phyloP scores from a whole-genome alignment of 2,329 filamentous ascomycete species.

The Pleomassaria siparia region DNA sequence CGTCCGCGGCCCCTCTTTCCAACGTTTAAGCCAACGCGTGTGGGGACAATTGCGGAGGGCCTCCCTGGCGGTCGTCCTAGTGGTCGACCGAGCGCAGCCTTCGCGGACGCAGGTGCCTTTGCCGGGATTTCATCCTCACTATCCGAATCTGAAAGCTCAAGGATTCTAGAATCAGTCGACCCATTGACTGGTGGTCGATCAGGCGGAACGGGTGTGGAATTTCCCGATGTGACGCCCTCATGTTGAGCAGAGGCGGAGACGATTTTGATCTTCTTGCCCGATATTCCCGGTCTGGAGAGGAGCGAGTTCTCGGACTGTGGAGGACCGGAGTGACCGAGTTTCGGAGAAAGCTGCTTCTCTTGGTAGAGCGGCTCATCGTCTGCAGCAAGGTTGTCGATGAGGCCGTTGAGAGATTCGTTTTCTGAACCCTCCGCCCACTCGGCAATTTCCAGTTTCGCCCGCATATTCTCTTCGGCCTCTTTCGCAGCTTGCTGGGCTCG shows the following conservation, averaged over 20 bases:
- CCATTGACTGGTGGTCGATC: constrained; percentile 13
- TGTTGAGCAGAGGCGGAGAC: constrained; percentile 28
- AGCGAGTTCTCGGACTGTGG: constrained; percentile 30
- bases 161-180: constrained; percentile 21
- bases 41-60: constrained; percentile 24
- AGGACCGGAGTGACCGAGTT: constrained; percentile 12
- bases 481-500: constrained; percentile 23
- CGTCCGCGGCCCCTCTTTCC: constrained; percentile 19
- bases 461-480: constrained; percentile 39
- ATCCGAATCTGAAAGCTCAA: constrained; percentile 29
- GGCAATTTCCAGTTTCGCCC: constrained; percentile 36
- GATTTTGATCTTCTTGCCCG: constrained; percentile 41
- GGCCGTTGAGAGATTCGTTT: constrained; percentile 25
- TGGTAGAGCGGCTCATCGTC: constrained; percentile 18
- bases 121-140: constrained; percentile 39
- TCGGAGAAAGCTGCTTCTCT: constrained; percentile 8
- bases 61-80: constrained; percentile 21
- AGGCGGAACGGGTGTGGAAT: constrained; percentile 15
- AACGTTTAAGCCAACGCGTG: constrained; percentile 15
- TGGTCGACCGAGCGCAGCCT: constrained; percentile 8
- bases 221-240: constrained; percentile 7
- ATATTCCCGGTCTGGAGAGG: constrained; percentile 28
- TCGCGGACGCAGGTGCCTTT: constrained; percentile 20
- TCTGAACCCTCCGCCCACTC: constrained; percentile 33
- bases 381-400: constrained; percentile 28